Base-by-base conservation (phyloP, 345 rosid species). In the Citrus sp. region DNA sequence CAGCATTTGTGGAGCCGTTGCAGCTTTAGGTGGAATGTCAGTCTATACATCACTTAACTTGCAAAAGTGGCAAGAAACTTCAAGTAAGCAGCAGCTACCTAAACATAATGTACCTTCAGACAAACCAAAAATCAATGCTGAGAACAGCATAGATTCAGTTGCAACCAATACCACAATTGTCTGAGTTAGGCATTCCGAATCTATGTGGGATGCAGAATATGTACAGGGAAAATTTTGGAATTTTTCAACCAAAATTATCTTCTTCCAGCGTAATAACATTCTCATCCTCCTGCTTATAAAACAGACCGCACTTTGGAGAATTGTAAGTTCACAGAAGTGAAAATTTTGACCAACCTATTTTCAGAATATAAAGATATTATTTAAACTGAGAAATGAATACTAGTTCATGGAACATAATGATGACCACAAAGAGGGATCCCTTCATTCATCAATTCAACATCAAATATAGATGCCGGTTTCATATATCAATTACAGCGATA, bases 11-110 rank as follows among this genome's bases (percentile, higher is more conserved):
- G 97, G 99, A 6, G 97, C 97, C 1, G 72, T 88, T 27, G 81
- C 86, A 24, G 98, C 99, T 76, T 89, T 96, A 0, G 69, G 80
- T 5, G 99, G 99, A 25, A 94, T 94, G 99, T 73, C 96, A 3
- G 85, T 87, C 58, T 94, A 93, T 81, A 88, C 97, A 7, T 87
- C 90, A 46, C 92, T 91, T 3, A 93, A 86, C 81, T 73, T 90
- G 80, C 85, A 86, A 46, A 86, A 83, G n/a, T 60, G 89, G 3
- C 61, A 25, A 3, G 91, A 85, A 65, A 79, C 67, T 67, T 80
- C 80, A 38, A 81, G 18, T 51, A 88, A 78, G 82, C 96, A 80
- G 82, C 96, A 80, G 80, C 82, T 85, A 40, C 87, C 88, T 5
- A 87, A 74, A 77, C 91, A 82, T 74, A 68, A 79, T 37, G 46